These are phyloP conservation scores for Colletotrichum eleusines DNA, from an alignment of 2,329 filamentous ascomycete genomes.

Conservation along the genomic window DNA sequence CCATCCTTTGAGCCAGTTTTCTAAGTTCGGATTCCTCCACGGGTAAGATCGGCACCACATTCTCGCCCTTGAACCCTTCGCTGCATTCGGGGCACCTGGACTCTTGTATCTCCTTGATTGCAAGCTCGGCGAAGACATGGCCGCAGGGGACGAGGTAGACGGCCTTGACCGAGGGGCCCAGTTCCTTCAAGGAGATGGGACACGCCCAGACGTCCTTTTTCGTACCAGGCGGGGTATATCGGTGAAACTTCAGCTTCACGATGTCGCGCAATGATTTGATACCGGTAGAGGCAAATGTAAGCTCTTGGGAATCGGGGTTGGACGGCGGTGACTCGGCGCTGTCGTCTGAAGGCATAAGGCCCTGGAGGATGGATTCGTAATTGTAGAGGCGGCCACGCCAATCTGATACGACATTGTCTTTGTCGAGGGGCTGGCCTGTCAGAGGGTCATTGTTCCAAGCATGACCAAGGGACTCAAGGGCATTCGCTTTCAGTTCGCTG, in stretches of 20 bases:
- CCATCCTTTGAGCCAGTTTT: conserved; percentile 73
- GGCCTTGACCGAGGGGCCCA: conserved; percentile 82
- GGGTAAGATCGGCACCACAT: conserved; percentile 87
- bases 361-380: conserved; percentile 86
- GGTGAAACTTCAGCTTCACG: conserved; percentile 83
- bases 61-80: conserved; percentile 76
- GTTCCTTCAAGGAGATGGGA: conserved; percentile 86
- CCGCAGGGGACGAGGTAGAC: conserved; percentile 96
- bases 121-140: conserved; percentile 90
- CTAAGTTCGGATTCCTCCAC: conserved; percentile 77
- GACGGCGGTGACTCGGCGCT: conserved; percentile 45
- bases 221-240: conserved; percentile 49
- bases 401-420: conserved; percentile 84
- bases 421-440: conserved; percentile 79
- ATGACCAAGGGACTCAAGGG: conserved; percentile 86
- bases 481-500: conserved; percentile 88
- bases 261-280: conserved; percentile 89
- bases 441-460: conserved; percentile 90
- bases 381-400: conserved; percentile 89
- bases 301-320: conserved; percentile 46
- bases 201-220: conserved; percentile 79
- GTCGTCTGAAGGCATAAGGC: conserved; percentile 61
- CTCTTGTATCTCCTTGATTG: conserved; percentile 83
- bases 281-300: conserved; percentile 62
- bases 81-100: conserved; percentile 78